Base-by-base conservation (phyloP, 305 asterid genomes). In the Ruellia speciosa region DNA sequence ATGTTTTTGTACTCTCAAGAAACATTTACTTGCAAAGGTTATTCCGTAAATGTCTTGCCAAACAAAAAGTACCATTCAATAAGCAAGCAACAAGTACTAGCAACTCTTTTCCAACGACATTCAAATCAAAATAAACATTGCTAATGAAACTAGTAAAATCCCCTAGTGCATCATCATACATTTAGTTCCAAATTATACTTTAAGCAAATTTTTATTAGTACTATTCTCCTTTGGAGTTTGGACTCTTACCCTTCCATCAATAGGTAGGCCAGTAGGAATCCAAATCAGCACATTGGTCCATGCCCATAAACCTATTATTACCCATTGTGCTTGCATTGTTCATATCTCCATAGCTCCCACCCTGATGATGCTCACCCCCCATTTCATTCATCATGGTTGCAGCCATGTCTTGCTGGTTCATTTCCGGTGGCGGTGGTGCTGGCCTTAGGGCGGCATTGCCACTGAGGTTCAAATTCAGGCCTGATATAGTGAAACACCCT, bases 401-500 rank as follows among this genome's bases (percentile, higher is more conserved):
- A 14, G 18, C 14, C 52, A 47, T 15, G 19, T 47, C 52, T 3
- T 47, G 52, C n/a, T 47, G 52, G 19, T 16, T 47, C 20, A 47
- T n/a, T 4, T 19, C 52, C 10, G 18, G 52, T 14, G 0, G 10
- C 20, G 19, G 52, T 14, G 19, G 52, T 16, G 20, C 19, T 47
- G 52, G 19, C 63, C 85, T 65, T 66, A 81, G 56, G 48, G 76
- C 47, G 13, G 57, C 31, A 35, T 66, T 69, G 6, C 81, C 85
- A 0, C 86, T 77, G 3, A 84, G 90, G 77, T 89, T 84, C 66
- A 89, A 68, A 66, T 84, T 81, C 49, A 89, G 56, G 14, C 95
- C 93, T 0, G 97, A 86, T 34, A 86, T 79, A 14, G 94, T 84
- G 81, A 90, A 90, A 43, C 73, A 52, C 18, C 77, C 70, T 14